Percentiles rank a stretch among this genome's conserved stretches.
Conservation (phyloP, 2,329 filamentous ascomycete genomes). For the Ambrosiella xylebori region DNA sequence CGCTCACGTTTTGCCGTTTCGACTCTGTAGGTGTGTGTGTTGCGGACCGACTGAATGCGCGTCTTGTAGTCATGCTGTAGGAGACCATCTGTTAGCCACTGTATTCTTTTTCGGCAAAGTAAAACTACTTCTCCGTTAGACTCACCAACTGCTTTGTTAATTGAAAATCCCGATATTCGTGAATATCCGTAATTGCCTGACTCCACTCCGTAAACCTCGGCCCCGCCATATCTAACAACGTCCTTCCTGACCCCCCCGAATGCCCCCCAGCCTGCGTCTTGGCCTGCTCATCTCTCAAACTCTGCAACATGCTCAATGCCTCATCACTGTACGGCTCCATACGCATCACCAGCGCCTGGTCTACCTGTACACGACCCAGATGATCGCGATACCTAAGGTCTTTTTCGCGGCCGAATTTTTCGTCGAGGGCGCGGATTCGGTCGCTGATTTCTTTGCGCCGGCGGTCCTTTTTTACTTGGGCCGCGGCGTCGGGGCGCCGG, state of each 20-base stretch:
- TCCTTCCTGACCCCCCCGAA: slow-evolving; percentile 26
- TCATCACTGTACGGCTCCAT: slow-evolving; percentile 63
- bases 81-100: background rate
- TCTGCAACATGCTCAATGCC: slow-evolving; percentile 54
- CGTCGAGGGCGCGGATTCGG: slow-evolving; percentile 56
- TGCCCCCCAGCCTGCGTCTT: slow-evolving; percentile 26
- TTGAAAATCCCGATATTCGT: slow-evolving; percentile 74
- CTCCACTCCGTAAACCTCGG: slow-evolving; percentile 75
- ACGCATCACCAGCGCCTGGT: slow-evolving; percentile 70
- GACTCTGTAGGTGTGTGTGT: slow-evolving; percentile 42
- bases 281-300: slow-evolving; percentile 39
- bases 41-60: slow-evolving; percentile 40
- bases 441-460: slow-evolving; percentile 70
- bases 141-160: slow-evolving; percentile 66
- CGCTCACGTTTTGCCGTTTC: slow-evolving; percentile 47
- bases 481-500: slow-evolving; percentile 22
- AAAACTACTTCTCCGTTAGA: slow-evolving; percentile 8
- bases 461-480: slow-evolving; percentile 77
- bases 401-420: slow-evolving; percentile 62
- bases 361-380: slow-evolving; percentile 77
- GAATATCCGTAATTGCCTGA: slow-evolving; percentile 68
- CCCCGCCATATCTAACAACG: slow-evolving; percentile 57
- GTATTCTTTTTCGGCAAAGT: background rate
- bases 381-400: slow-evolving; percentile 78
- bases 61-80: slow-evolving; percentile 44